Evolutionary conservation across 257 asterid genomes (phyloP).

Genomic region (Solanum pennellii): DNA sequence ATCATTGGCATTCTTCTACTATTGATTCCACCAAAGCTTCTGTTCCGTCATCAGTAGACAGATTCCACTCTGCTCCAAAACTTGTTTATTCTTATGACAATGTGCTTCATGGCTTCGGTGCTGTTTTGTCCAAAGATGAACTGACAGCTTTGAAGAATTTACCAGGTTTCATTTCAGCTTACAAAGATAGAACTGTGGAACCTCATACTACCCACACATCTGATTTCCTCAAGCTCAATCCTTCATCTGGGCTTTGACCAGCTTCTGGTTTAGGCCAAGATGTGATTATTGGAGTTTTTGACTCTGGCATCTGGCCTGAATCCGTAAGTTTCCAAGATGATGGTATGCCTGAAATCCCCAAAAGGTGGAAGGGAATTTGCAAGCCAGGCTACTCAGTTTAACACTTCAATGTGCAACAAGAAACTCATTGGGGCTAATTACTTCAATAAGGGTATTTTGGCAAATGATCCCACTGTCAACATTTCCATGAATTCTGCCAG

Average conservation of each 20-base stretch:
- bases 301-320: slow-evolving; percentile 14
- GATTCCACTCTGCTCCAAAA: background rate
- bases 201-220: slow-evolving; percentile 5
- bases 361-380: slow-evolving; percentile 17
- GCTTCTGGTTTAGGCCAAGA: slow-evolving; percentile 3
- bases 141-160: background rate
- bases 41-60: background rate
- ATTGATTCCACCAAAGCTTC: background rate
- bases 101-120: slow-evolving; percentile 11
- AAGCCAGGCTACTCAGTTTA: slow-evolving; percentile 10
- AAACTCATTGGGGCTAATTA: slow-evolving; percentile 13
- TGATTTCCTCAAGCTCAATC: slow-evolving; percentile 10
- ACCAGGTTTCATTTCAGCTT: slow-evolving; percentile 4
- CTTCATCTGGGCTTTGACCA: slow-evolving; percentile 6
- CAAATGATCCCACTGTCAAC: slow-evolving; percentile 2
- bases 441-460: slow-evolving; percentile 12
- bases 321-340: slow-evolving; percentile 2
- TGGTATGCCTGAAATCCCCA: slow-evolving; percentile 3
- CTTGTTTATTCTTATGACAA: background rate
- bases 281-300: slow-evolving; percentile 3
- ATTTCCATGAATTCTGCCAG: too few species aligned
- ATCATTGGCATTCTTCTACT: slow-evolving; percentile 4
- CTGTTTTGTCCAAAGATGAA: slow-evolving; percentile 1
- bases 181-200: background rate
- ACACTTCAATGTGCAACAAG: slow-evolving; percentile 13